These are phyloP conservation scores for Gossypium arboreum DNA, from an alignment of 345 rosid genomes.

Conservation along the genomic window DNA sequence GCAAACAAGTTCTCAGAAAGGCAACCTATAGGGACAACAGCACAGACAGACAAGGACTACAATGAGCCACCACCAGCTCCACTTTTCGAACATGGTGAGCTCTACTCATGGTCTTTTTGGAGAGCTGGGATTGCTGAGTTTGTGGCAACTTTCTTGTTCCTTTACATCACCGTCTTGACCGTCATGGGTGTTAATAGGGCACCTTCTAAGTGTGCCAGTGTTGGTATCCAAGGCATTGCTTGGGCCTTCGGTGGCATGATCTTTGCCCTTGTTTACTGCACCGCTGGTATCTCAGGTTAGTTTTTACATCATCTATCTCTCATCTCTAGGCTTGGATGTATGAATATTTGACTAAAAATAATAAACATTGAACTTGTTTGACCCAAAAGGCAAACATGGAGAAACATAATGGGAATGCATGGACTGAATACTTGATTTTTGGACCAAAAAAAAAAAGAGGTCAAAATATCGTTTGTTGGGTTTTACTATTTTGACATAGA, in stretches of 20 bases:
- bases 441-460: too few species aligned
- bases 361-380: too few species aligned
- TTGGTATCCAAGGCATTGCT: conserved; percentile 45
- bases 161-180: not conserved
- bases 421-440: not conserved
- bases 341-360: too few species aligned
- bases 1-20: conserved; percentile 27
- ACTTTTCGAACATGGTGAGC: conserved; percentile 37
- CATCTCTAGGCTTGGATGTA: too few species aligned
- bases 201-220: conserved; percentile 38
- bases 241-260: conserved; percentile 43
- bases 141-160: too few species aligned
- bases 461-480: not conserved
- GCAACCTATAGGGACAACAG: conserved; percentile 20
- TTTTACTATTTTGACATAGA: not conserved
- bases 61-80: conserved; percentile 42
- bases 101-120: conserved; percentile 31
- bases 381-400: too few species aligned
- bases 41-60: conserved; percentile 22
- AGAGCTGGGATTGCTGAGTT: too few species aligned
- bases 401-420: too few species aligned
- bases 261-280: too few species aligned
- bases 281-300: too few species aligned
- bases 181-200: conserved; percentile 41
- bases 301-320: too few species aligned